A percentile compares a stretch with the other conserved stretches of the same genome.
Conservation (phyloP, 2,329 filamentous ascomycete genomes). For the Fusarium oligoseptatum region DNA sequence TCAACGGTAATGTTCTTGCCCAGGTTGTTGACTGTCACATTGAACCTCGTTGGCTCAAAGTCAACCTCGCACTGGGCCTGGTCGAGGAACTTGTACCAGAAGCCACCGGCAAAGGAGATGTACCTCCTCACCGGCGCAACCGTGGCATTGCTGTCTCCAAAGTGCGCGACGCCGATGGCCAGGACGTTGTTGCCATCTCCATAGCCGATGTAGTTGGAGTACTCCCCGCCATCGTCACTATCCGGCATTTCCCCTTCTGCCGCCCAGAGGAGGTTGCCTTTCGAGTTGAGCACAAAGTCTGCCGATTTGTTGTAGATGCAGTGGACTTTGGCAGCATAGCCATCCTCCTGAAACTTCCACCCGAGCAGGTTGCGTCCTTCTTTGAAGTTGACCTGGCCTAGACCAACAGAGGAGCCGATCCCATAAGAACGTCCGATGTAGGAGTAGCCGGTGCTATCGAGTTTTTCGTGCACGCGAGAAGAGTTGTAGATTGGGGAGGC, state of each 20-base stretch:
- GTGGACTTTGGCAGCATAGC: slow-evolving; percentile 49
- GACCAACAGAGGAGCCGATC: slow-evolving; percentile 43
- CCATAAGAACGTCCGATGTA: slow-evolving; percentile 48
- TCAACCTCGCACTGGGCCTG: slow-evolving; percentile 10
- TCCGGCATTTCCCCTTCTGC: slow-evolving; percentile 20
- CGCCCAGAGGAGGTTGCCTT: not conserved
- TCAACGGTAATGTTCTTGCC: slow-evolving; percentile 25
- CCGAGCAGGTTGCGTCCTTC: slow-evolving; percentile 17
- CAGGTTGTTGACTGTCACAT: slow-evolving; percentile 4
- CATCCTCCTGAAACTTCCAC: slow-evolving; percentile 52
- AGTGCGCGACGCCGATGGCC: slow-evolving; percentile 24
- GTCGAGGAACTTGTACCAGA: slow-evolving; percentile 13
- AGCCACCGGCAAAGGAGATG: slow-evolving; percentile 10
- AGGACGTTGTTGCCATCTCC: slow-evolving; percentile 12
- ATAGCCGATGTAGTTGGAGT: slow-evolving; percentile 12
- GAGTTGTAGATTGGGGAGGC: slow-evolving; percentile 38
- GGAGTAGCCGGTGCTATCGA: slow-evolving; percentile 43
- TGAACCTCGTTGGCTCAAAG: slow-evolving; percentile 22
- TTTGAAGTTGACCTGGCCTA: slow-evolving; percentile 20
- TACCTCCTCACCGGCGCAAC: slow-evolving; percentile 8
- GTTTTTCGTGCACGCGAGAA: slow-evolving; percentile 39
- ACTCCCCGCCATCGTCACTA: slow-evolving; percentile 11
- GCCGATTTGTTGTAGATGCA: slow-evolving; percentile 55
- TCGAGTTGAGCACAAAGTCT: slow-evolving; percentile 39
- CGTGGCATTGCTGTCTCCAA: not conserved